phyloP scores from a whole-genome alignment of 331 rosid genomes.

The Erythrophleum ivorense region DNA sequence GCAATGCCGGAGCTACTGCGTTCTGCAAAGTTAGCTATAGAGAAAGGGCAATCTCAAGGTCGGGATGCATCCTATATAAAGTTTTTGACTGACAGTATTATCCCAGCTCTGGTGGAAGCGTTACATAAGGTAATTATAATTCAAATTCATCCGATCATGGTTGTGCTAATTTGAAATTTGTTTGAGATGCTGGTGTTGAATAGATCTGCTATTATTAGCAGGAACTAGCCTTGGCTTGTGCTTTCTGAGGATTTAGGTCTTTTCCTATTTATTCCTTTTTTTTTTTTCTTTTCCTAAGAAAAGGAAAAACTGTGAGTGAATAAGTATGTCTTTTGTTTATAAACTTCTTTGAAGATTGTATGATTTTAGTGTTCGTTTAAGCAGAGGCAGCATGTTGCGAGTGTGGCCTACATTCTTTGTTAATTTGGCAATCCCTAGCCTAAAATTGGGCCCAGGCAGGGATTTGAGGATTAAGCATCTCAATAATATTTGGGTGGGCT shows the following conservation, averaged over 20 bases:
- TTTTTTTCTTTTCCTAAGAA: background rate
- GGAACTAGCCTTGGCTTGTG: background rate
- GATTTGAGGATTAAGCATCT: slow-evolving; percentile 22
- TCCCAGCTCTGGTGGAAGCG: slow-evolving; percentile 97
- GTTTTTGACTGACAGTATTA: slow-evolving; percentile 83
- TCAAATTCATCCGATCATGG: slow-evolving; percentile 11
- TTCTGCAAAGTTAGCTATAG: slow-evolving; percentile 94
- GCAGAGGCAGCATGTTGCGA: slow-evolving; percentile 4
- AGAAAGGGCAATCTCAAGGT: slow-evolving; percentile 95
- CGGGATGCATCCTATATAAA: slow-evolving; percentile 84
- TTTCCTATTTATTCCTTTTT: background rate
- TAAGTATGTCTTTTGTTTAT: background rate
- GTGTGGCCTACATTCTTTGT: slow-evolving; percentile 18
- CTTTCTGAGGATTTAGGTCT: background rate
- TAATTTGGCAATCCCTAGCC: slow-evolving; percentile 6
- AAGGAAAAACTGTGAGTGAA: background rate
- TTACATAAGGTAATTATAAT: slow-evolving; percentile 74
- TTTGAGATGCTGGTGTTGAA: background rate
- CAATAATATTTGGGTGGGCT: slow-evolving; percentile 6
- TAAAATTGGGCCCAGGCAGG: background rate
- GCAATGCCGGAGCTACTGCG: slow-evolving; percentile 98
- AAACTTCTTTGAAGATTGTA: background rate
- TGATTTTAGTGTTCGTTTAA: slow-evolving; percentile 25
- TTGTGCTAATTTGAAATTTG: slow-evolving; percentile 6
- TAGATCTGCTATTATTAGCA: background rate